Evolutionary conservation across 768 basidiomycete species (phyloP).

Genomic region (Mrakia frigida): DNA sequence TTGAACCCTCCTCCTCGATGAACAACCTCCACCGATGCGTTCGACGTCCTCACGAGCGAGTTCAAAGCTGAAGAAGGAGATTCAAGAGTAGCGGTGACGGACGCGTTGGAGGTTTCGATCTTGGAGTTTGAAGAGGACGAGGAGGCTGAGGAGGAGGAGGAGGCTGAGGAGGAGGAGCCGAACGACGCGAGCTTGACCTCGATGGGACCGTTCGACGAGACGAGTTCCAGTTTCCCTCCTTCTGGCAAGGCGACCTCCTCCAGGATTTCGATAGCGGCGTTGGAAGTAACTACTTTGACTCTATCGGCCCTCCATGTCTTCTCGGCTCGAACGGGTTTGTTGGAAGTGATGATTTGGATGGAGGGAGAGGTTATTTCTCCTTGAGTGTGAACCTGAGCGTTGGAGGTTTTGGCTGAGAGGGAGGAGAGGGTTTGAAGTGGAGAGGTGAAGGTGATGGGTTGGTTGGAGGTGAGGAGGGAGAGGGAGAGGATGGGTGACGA

Average conservation of each 20-base stretch:
- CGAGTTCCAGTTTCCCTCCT: neutral
- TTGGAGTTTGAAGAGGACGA: neutral
- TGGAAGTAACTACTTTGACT: neutral
- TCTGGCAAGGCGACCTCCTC: neutral
- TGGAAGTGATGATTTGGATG: neutral
- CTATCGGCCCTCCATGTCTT: neutral
- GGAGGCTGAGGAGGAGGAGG: neutral
- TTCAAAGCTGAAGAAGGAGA: neutral
- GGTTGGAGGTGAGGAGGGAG: constrained; percentile 6
- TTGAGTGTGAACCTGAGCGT: neutral
- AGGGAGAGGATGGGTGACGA: neutral
- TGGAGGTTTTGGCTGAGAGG: neutral
- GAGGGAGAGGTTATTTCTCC: neutral
- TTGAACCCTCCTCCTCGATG: neutral
- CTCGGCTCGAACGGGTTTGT: neutral
- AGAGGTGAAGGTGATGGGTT: neutral
- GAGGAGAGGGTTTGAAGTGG: neutral
- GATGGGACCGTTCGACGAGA: constrained; percentile 4
- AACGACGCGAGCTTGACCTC: neutral
- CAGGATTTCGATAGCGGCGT: neutral
- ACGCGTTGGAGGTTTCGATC: constrained; percentile 5
- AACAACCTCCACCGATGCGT: neutral
- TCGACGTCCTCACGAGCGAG: neutral
- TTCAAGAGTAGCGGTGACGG: neutral
- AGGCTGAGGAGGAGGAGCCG: neutral